Evolutionary conservation across 257 asterid species (phyloP), one percentile per base, ranked within the genome.

Genomic region (Gentiana macrophylla): DNA sequence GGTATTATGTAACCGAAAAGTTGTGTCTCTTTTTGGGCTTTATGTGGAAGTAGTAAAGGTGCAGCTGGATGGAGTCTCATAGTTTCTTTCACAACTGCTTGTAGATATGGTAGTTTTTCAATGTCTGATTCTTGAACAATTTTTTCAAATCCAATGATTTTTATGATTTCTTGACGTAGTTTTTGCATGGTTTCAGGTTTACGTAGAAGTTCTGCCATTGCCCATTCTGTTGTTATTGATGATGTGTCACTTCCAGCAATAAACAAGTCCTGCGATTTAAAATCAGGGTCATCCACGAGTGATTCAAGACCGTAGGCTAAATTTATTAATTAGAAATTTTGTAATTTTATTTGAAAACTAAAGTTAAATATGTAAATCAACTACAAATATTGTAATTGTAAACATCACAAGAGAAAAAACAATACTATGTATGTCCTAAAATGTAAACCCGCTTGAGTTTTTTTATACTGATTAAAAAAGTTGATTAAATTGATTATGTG

Each of bases 221-320:
- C 67, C 67, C 67, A 62, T 55, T 62, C 67, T 2, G 67, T 53
- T n/a, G 60, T 62, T 45, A 35, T 54, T 32, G 67, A 60, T 0
- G 67, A 53, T 48, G 67, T 62, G 37, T 62, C 67, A 47, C 60
- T 55, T 54, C 67, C 67, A 12, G 67, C 61, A 0, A 62, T 9
- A 37, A 62, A 62, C 56, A 62, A 62, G 50, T 62, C 67, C 61
- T 54, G 1, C 4, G 54, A 38, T 38, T 3, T 38, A 7, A 38
- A 38, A 15, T 15, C 24, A 15, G 24, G 24, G 24, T 15, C 24
- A 15, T 15, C 24, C 24, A 15, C 24, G 24, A 0, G 24, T 15
- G 24, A 15, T 15, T 15, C 24, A 15, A 15, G 24, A 15, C 24
- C 24, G 24, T 15, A 15, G 24, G 24, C 24, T 15, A 15, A 15